Conservation (phyloP, 306 rosid species). For the Begonia masoniana region DNA sequence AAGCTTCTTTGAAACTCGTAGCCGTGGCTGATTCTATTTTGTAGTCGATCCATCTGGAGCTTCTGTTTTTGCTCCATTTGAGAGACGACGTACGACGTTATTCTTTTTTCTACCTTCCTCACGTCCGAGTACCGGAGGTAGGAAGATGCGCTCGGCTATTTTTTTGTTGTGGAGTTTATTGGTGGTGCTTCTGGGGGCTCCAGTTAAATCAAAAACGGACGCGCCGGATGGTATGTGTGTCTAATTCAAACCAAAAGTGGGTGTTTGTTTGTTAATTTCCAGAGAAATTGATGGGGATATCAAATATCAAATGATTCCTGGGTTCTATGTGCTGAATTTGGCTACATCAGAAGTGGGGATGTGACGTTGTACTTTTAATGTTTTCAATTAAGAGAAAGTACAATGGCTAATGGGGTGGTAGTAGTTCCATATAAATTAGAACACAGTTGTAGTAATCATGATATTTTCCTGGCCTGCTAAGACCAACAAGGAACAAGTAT, state of each 20-base stretch:
- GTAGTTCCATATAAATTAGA: no score
- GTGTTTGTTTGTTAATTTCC: background rate
- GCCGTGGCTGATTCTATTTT: background rate
- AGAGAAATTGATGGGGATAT: background rate
- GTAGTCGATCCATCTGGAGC: background rate
- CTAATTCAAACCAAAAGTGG: background rate
- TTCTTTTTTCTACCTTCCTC: background rate
- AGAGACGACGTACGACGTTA: background rate
- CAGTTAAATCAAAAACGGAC: conserved; percentile 2
- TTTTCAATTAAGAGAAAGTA: no score
- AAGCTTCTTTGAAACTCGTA: background rate
- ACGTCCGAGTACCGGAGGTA: background rate
- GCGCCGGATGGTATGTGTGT: background rate
- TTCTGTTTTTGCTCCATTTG: background rate
- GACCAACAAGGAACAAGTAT: no score
- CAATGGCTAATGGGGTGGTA: no score
- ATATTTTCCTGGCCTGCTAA: no score
- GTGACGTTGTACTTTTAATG: background rate
- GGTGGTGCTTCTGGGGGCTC: background rate
- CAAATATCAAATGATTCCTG: background rate
- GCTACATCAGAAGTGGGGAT: background rate
- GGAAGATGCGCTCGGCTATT: background rate
- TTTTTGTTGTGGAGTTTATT: background rate
- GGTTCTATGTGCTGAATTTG: background rate
- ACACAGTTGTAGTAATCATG: no score